Evolutionary conservation across 352 stramenopile species (phyloP), one percentile per base, ranked within the genome.

Genomic region (Phytophthora pluvialis): DNA sequence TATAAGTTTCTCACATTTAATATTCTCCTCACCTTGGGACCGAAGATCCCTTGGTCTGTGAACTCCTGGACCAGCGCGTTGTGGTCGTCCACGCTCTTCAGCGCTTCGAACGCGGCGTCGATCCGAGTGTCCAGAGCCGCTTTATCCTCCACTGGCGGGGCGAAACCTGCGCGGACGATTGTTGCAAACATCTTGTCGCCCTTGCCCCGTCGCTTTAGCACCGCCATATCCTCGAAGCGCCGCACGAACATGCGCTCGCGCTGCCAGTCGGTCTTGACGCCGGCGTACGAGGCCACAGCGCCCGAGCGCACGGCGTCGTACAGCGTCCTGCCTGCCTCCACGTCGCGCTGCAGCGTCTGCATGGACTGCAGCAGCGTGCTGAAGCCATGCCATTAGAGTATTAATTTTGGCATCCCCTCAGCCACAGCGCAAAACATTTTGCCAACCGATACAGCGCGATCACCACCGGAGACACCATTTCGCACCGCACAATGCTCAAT

Each of bases 211-310:
- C 42, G 57, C 42, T 73, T 70, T 12, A 86, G 38, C 21, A 78
- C 69, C 46, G 74, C 60, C 43, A 86, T 74, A 51, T 89, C 82
- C 9, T 79, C 63, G 3, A 94, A 65, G 1, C 81, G 79, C 28
- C 60, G 70, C 15, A 81, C 72, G 29, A 91, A 91, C 43, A 70
- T 55, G 12, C 81, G 83, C 59, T 94, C 83, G 18, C 82, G 83
- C 61, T 89, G 81, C 87, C 83, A 94, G 65, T 94, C 83, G 49
- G 65, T 63, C 51, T 86, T 88, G 29, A 89, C 72, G 31, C 75
- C 82, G 8, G 82, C 57, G 44, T 94, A 94, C 35, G 85, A 86
- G 29, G 84, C 53, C 28, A 89, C 72, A 1, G 77, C 80, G 7
- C 83, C 82, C 0, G 85, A 92, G 5, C 87, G 85, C 8, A 95